Evolutionary conservation across 2,329 filamentous ascomycete species (phyloP).

Genomic region (Alternaria brassicicola): DNA sequence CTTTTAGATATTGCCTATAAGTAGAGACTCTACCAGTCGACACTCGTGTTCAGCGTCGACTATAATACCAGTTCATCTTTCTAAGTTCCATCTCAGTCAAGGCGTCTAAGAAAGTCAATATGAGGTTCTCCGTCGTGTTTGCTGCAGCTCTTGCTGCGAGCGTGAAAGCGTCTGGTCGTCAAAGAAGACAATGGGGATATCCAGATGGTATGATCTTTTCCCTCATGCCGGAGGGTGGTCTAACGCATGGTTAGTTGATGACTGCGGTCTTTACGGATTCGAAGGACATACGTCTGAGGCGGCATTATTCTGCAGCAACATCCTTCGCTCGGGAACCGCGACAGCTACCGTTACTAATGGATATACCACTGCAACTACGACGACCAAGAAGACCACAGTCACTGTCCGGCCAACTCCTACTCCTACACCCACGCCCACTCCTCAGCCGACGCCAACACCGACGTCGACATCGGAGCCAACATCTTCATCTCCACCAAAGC

Average conservation of each 20-base stretch:
- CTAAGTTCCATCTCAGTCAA: not conserved
- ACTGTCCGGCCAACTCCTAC: slow-evolving; percentile 27
- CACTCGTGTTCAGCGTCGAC: slow-evolving; percentile 6
- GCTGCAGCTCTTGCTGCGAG: slow-evolving; percentile 32
- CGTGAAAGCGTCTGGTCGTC: slow-evolving; percentile 27
- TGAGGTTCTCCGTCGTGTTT: slow-evolving; percentile 32
- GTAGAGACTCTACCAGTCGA: slow-evolving; percentile 18
- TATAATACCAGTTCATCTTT: slow-evolving; percentile 6
- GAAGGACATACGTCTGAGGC: slow-evolving; percentile 40
- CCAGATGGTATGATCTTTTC: slow-evolving; percentile 31
- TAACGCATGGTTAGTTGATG: slow-evolving; percentile 22
- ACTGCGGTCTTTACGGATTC: slow-evolving; percentile 41
- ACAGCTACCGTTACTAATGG: slow-evolving; percentile 32
- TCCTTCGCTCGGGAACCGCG: slow-evolving; percentile 35
- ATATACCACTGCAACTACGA: slow-evolving; percentile 27
- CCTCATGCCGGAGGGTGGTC: not conserved
- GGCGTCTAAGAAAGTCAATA: slow-evolving; percentile 15
- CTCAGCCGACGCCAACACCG: slow-evolving; percentile 20
- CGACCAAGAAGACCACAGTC: slow-evolving; percentile 27
- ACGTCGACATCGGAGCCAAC: slow-evolving; percentile 20
- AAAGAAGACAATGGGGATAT: slow-evolving; percentile 28
- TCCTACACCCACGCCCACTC: slow-evolving; percentile 12
- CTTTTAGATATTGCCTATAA: slow-evolving; percentile 27
- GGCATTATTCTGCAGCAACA: slow-evolving; percentile 37
- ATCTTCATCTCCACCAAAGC: not conserved